phyloP scores from a whole-genome alignment of 495 filamentous ascomycete species.

The Astrothelium macrocarpum region DNA sequence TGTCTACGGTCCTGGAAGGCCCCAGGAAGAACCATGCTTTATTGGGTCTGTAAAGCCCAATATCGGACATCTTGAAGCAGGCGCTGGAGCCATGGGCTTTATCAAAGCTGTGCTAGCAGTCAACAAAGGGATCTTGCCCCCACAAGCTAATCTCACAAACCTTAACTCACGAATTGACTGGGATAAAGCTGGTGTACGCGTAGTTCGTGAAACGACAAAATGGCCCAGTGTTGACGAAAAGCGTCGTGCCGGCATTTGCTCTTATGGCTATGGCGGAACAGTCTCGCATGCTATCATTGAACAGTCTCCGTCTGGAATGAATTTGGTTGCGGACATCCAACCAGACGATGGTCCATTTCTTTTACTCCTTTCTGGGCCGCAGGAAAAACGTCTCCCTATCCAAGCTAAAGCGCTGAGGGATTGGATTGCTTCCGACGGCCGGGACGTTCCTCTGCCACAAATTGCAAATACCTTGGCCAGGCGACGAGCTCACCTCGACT shows the following conservation, averaged over 20 bases:
- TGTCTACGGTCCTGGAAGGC: no score
- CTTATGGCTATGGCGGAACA: constrained; percentile 39
- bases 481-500: constrained; percentile 28
- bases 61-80: no score
- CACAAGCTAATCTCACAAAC: no score
- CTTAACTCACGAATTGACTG: no score
- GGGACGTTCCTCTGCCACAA: constrained; percentile 4
- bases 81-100: no score
- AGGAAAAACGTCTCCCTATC: neutral
- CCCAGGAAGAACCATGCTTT: no score
- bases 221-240: no score
- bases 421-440: neutral
- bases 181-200: neutral
- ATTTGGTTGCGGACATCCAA: neutral
- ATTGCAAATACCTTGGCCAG: constrained; percentile 25
- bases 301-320: constrained; percentile 1
- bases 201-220: neutral
- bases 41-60: no score
- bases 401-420: neutral
- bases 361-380: neutral
- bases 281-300: constrained; percentile 37
- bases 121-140: no score
- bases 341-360: neutral
- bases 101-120: no score
- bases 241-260: constrained; percentile 35